A percentile compares a stretch with the other conserved stretches of the same genome.
Conservation (phyloP, 768 basidiomycete species). For the Russula foetens region DNA sequence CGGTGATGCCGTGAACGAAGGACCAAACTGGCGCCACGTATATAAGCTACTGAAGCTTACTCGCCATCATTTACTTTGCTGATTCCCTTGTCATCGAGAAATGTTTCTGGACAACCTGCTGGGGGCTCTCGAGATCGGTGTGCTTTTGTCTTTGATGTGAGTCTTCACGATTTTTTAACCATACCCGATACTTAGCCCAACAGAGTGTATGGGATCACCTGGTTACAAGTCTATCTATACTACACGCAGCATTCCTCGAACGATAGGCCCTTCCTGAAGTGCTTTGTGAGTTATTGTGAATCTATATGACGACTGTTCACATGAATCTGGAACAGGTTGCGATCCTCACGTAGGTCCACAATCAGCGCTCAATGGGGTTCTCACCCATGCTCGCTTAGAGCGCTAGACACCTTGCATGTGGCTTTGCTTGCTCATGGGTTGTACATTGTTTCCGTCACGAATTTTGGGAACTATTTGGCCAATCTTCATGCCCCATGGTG, state of each 20-base stretch:
- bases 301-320: neutral
- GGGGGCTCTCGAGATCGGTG: constrained; percentile 3
- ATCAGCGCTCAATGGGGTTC: too few species aligned
- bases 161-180: neutral
- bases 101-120: neutral
- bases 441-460: constrained; percentile 1
- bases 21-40: neutral
- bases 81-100: neutral
- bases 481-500: constrained; percentile 14
- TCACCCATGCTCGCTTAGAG: neutral
- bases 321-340: neutral
- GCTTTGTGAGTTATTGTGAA: constrained; percentile 5
- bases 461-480: constrained; percentile 4
- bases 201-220: constrained; percentile 12
- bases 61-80: neutral
- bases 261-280: constrained; percentile 1
- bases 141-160: constrained; percentile 6
- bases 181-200: neutral
- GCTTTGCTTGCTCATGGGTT: constrained; percentile 3
- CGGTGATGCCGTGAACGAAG: neutral
- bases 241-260: constrained; percentile 4
- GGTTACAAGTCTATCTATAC: constrained; percentile 11
- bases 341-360: neutral
- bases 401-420: neutral
- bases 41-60: neutral